phyloP scores from a whole-genome alignment of 805 yeast species.

The Wickerhamiella sergipiensis region DNA sequence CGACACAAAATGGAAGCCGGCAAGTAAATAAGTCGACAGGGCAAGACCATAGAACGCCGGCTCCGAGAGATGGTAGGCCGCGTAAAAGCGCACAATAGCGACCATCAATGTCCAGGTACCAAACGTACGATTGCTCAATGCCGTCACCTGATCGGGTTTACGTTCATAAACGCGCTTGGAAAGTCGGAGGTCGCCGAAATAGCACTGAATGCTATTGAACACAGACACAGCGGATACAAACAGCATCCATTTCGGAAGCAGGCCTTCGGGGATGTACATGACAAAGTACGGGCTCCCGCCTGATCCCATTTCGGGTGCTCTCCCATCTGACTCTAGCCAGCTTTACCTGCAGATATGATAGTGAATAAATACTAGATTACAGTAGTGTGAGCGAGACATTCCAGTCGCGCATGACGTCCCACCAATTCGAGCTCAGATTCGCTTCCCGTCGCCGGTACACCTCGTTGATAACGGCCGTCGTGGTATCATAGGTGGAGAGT shows the following conservation, averaged over 20 bases:
- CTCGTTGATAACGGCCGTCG: conserved; percentile 71
- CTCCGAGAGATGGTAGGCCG: conserved; percentile 62
- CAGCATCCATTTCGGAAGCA: conserved; percentile 63
- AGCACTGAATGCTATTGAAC: conserved; percentile 82
- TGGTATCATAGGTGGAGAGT: conserved; percentile 75
- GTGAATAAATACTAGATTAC: conserved; percentile 16
- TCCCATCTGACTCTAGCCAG: too few species aligned
- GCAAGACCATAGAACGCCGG: conserved; percentile 66
- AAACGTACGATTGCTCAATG: conserved; percentile 83
- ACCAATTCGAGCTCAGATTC: conserved; percentile 55
- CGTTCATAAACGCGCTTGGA: conserved; percentile 69
- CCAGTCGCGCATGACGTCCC: conserved; percentile 69
- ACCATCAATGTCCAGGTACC: conserved; percentile 96
- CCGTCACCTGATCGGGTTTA: conserved; percentile 42
- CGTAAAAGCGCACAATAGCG: conserved; percentile 71
- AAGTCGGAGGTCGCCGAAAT: conserved; percentile 55
- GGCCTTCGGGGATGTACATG: conserved; percentile 27
- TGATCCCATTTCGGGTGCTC: too few species aligned
- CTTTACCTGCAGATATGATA: too few species aligned
- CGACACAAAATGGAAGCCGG: conserved; percentile 65
- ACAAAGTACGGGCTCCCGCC: too few species aligned
- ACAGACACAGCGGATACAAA: conserved; percentile 81
- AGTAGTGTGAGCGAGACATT: conserved; percentile 69
- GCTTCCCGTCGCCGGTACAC: conserved; percentile 66
- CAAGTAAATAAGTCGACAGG: conserved; percentile 67